These are phyloP conservation scores for Coemansia aciculifera DNA, from an alignment of 192 early-diverging fungal genomes.

Conservation along the genomic window DNA sequence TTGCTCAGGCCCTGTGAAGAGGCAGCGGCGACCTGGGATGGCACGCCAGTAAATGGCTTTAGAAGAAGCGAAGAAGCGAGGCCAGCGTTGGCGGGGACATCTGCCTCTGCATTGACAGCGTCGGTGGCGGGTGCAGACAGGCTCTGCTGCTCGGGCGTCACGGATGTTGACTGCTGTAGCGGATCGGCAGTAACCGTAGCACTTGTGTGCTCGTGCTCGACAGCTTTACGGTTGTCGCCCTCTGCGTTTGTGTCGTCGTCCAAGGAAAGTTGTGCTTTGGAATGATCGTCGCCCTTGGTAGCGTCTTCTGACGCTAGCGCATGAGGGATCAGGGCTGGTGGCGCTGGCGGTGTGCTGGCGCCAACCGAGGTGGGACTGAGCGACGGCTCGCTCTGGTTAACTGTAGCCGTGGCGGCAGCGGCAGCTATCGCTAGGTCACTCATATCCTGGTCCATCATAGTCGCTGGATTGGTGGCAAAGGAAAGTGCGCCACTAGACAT, in stretches of 20 bases:
- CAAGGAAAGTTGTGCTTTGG: neutral
- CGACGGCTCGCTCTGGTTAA: neutral
- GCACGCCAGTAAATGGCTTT: conserved; percentile 27
- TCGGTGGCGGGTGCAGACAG: neutral
- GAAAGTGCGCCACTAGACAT: conserved; percentile 24
- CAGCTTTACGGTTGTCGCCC: neutral
- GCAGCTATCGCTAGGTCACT: conserved; percentile 9
- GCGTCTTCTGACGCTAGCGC: neutral
- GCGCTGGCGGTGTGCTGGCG: neutral
- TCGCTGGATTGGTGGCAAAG: conserved; percentile 9
- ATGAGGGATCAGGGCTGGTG: neutral
- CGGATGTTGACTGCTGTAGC: neutral
- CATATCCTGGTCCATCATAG: conserved; percentile 5
- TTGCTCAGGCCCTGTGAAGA: conserved; percentile 31
- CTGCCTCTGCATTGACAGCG: neutral
- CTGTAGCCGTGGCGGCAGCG: conserved; percentile 8
- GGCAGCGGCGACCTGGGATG: conserved; percentile 1
- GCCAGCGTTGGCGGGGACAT: neutral
- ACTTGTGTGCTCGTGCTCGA: neutral
- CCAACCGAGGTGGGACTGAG: neutral
- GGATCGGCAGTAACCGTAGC: neutral
- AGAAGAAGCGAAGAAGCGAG: conserved; percentile 41
- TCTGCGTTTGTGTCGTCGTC: neutral
- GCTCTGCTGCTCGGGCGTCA: neutral
- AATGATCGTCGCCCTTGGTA: neutral